A percentile compares a stretch with the other conserved stretches of the same genome.
Evolutionary conservation across 495 filamentous ascomycete genomes (phyloP).

Genomic region (Aspergillus incahuasiensis): DNA sequence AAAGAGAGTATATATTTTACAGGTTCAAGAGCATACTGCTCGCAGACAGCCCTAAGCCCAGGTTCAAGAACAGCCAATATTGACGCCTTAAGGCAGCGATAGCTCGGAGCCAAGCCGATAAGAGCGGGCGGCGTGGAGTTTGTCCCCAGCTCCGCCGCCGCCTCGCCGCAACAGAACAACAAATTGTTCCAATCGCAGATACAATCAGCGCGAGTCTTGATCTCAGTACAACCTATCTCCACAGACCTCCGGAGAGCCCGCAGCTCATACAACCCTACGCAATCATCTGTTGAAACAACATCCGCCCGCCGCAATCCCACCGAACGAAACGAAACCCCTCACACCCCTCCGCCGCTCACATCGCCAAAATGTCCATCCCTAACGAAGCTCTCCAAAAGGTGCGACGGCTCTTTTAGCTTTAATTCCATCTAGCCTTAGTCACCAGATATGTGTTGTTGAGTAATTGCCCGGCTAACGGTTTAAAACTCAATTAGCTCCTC

Average conservation of each 20-base stretch:
- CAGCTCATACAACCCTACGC: neutral
- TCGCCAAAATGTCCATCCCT: conserved; percentile 78
- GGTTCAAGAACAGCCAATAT: neutral
- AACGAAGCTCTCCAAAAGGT: conserved; percentile 96
- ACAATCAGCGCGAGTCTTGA: neutral
- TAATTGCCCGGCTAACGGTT: too few species aligned
- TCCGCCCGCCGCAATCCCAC: neutral
- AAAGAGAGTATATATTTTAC: too few species aligned
- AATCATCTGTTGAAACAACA: neutral
- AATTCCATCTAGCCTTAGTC: too few species aligned
- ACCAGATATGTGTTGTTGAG: too few species aligned
- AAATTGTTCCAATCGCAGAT: neutral
- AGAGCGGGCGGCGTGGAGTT: neutral
- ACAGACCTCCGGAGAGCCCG: neutral
- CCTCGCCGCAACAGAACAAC: neutral
- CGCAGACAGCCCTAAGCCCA: conserved; percentile 16
- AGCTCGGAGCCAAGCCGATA: conserved; percentile 6
- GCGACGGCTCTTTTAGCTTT: conserved; percentile 1
- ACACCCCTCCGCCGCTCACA: neutral
- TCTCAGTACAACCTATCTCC: too few species aligned
- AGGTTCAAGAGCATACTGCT: too few species aligned
- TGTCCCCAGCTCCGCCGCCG: neutral
- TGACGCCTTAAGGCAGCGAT: neutral
- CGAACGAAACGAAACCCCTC: conserved; percentile 2
- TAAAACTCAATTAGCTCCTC: conserved; percentile 59